A percentile compares a stretch with the other conserved stretches of the same genome.
These are phyloP conservation scores for Nyctanthes arbortristis DNA, from an alignment of 257 asterid species.

Conservation along the genomic window DNA sequence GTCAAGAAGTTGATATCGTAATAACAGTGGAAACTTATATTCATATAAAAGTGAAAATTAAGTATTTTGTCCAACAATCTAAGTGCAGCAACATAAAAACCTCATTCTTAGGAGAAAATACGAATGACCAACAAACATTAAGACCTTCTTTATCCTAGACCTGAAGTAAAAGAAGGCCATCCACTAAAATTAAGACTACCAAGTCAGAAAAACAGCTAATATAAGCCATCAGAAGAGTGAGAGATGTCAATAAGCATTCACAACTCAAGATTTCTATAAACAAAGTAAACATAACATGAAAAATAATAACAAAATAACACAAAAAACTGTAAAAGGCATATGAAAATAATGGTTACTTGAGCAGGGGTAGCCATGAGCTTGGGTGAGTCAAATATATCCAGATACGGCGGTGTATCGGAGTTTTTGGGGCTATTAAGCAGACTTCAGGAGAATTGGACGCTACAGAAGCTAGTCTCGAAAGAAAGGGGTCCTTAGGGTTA, in stretches of 20 bases:
- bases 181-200: not conserved
- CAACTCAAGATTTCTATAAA: not conserved
- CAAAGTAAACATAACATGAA: not conserved
- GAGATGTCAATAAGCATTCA: too few relatives aligned
- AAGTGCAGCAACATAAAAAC: not conserved
- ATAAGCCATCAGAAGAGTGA: not conserved
- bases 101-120: not conserved
- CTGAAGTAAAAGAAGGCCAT: not conserved
- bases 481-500: constrained; percentile 83
- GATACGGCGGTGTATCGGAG: constrained; percentile 60
- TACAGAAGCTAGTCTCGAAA: constrained; percentile 69
- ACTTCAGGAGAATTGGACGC: constrained; percentile 69
- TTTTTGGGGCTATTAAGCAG: constrained; percentile 54
- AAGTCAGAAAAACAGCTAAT: not conserved
- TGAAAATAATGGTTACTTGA: constrained; percentile 35
- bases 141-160: not conserved
- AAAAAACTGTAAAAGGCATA: not conserved
- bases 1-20: not conserved
- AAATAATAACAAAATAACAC: not conserved
- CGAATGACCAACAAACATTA: not conserved
- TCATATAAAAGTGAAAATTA: not conserved
- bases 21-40: not conserved
- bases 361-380: constrained; percentile 87
- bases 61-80: not conserved
- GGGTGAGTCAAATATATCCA: constrained; percentile 73